phyloP scores from a whole-genome alignment of 345 rosid genomes.

The Linum trigynum region DNA sequence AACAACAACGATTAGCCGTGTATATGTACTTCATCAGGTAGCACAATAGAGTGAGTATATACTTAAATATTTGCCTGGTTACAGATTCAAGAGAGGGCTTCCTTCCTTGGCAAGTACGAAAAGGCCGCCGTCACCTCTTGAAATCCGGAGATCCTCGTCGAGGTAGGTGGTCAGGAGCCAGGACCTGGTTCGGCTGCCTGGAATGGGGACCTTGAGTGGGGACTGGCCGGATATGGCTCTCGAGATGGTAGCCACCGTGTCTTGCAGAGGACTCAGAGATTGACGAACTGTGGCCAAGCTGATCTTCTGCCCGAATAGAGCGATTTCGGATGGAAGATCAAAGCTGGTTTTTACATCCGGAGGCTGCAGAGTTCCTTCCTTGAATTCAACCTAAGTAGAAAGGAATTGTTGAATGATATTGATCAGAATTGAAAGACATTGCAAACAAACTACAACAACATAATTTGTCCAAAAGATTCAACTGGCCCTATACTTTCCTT shows the following conservation, averaged over 20 bases:
- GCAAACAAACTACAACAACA: no score
- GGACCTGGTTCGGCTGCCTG: constrained; percentile 53
- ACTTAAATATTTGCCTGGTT: constrained; percentile 13
- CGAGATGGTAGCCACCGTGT: constrained; percentile 55
- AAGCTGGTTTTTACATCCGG: constrained; percentile 72
- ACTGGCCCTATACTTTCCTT: not conserved
- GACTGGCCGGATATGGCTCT: constrained; percentile 72
- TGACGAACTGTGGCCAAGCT: constrained; percentile 60
- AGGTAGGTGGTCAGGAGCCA: constrained; percentile 91
- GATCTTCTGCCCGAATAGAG: constrained; percentile 68
- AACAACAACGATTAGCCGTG: not conserved
- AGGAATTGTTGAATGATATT: not conserved
- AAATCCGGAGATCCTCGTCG: constrained; percentile 75
- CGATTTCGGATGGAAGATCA: constrained; percentile 58
- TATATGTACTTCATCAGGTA: not conserved
- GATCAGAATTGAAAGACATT: not conserved
- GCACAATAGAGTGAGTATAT: not conserved
- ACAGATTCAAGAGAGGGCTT: constrained; percentile 65
- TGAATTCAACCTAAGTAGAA: constrained; percentile 64
- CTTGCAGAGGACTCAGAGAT: constrained; percentile 65
- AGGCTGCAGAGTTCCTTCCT: constrained; percentile 72
- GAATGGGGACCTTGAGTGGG: constrained; percentile 73
- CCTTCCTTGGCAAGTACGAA: constrained; percentile 87
- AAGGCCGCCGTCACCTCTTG: constrained; percentile 95
- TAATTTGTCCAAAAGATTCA: not conserved